Conservation (phyloP, 345 rosid species). For the Jatropha curcas region DNA sequence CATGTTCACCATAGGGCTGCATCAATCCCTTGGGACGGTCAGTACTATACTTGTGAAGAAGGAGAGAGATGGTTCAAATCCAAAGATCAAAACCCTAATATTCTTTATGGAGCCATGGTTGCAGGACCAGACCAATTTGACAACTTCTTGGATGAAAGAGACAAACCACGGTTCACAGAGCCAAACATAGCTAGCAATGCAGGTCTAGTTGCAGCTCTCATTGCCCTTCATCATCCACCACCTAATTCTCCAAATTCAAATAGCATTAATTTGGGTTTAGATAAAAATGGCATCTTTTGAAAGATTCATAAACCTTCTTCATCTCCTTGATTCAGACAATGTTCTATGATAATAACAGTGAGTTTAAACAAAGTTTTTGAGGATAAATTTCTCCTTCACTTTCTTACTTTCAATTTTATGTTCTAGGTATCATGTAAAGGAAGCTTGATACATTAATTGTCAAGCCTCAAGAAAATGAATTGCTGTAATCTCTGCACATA, state of each 20-base stretch:
- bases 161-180: slow-evolving; percentile 26
- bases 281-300: slow-evolving; percentile 42
- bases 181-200: slow-evolving; percentile 32
- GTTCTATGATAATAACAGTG: neutral
- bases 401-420: too few relatives aligned
- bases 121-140: slow-evolving; percentile 27
- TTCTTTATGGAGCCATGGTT: slow-evolving; percentile 32
- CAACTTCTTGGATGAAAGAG: slow-evolving; percentile 21
- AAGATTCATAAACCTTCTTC: slow-evolving; percentile 23
- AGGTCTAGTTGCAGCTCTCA: slow-evolving; percentile 54
- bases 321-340: slow-evolving; percentile 20
- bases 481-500: neutral
- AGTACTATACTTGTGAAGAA: slow-evolving; percentile 32
- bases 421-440: neutral
- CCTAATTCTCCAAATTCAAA: slow-evolving; percentile 7
- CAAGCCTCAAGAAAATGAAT: neutral
- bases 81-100: slow-evolving; percentile 22
- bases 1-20: slow-evolving; percentile 36
- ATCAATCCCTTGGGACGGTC: slow-evolving; percentile 44
- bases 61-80: slow-evolving; percentile 24
- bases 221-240: slow-evolving; percentile 54
- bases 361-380: neutral
- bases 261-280: slow-evolving; percentile 38
- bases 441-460: neutral
- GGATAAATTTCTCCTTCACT: neutral